Evolutionary conservation across 2,329 filamentous ascomycete species (phyloP).

Genomic region (Paecilomyces sp.): DNA sequence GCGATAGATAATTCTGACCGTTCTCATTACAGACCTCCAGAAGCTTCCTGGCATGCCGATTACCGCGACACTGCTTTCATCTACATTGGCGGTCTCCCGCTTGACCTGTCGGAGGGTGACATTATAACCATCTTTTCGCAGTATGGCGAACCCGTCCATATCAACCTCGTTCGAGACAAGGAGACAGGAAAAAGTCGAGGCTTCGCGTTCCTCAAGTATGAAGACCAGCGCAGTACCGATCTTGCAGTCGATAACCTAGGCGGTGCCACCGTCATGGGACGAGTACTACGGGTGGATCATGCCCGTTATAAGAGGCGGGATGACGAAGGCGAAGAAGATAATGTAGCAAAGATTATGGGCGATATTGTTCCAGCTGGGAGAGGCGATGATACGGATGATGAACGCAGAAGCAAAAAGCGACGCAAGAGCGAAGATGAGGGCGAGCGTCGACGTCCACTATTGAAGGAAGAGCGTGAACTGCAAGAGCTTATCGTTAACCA

Average conservation of each 20-base stretch:
- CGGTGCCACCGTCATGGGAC: constrained; percentile 73
- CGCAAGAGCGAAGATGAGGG: constrained; percentile 39
- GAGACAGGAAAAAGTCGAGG: constrained; percentile 93
- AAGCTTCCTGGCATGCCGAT: constrained; percentile 94
- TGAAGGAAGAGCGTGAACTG: constrained; percentile 78
- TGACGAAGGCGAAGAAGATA: constrained; percentile 49
- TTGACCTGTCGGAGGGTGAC: constrained; percentile 90
- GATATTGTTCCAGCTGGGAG: constrained; percentile 26
- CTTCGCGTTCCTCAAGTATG: constrained; percentile 96
- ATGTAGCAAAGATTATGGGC: constrained; percentile 45
- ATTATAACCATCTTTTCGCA: constrained; percentile 95
- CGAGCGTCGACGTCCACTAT: constrained; percentile 50
- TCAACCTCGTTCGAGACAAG: constrained; percentile 89
- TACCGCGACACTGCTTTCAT: constrained; percentile 96
- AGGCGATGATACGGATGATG: constrained; percentile 29
- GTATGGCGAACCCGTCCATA: constrained; percentile 87
- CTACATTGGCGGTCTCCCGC: constrained; percentile 91
- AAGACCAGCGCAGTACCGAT: constrained; percentile 93
- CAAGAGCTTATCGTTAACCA: constrained; percentile 67
- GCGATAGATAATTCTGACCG: constrained; percentile 5
- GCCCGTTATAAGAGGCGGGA: constrained; percentile 84
- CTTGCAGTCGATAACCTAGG: constrained; percentile 93
- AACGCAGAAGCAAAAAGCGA: constrained; percentile 21
- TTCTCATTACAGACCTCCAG: constrained; percentile 54
- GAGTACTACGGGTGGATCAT: constrained; percentile 82